Conservation (phyloP, 768 basidiomycete genomes). For the Arthromyces matolae region DNA sequence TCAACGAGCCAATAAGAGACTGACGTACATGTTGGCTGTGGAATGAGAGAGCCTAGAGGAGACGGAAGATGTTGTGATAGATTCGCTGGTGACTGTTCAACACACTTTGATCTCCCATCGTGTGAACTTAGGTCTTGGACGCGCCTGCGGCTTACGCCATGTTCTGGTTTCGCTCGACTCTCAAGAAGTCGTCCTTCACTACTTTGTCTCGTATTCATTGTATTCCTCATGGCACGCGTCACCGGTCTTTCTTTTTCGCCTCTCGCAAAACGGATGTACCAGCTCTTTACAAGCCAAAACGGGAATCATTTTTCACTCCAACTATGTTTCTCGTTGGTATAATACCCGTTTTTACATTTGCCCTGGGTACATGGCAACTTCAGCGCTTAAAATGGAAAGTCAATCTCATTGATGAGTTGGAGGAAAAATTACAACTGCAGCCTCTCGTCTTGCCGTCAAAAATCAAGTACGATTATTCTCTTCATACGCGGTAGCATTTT, state of each 20-base stretch:
- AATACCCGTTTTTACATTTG: constrained; percentile 88
- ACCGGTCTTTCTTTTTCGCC: constrained; percentile 5
- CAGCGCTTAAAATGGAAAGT: constrained; percentile 94
- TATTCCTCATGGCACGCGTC: constrained; percentile 4
- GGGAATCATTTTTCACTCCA: constrained; percentile 61
- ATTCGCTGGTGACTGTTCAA: constrained; percentile 5
- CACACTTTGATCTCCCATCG: too few species aligned
- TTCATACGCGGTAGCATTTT: constrained; percentile 11
- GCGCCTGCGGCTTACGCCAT: too few species aligned
- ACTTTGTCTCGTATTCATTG: not conserved
- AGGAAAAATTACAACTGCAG: constrained; percentile 79
- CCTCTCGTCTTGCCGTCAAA: constrained; percentile 76
- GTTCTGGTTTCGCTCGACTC: constrained; percentile 15
- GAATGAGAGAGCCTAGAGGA: not conserved
- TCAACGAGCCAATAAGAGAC: not conserved
- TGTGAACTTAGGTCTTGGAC: too few species aligned
- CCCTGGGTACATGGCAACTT: constrained; percentile 91
- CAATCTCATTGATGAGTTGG: constrained; percentile 87
- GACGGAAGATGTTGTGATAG: constrained; percentile 1
- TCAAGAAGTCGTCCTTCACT: constrained; percentile 2
- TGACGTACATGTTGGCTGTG: constrained; percentile 15
- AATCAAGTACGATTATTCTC: constrained; percentile 67
- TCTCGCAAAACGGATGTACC: constrained; percentile 32
- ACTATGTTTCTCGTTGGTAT: constrained; percentile 74
- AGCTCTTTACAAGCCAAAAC: constrained; percentile 52